Base-by-base conservation (phyloP, 106 monocot species). In the Ottelia alismoides region DNA sequence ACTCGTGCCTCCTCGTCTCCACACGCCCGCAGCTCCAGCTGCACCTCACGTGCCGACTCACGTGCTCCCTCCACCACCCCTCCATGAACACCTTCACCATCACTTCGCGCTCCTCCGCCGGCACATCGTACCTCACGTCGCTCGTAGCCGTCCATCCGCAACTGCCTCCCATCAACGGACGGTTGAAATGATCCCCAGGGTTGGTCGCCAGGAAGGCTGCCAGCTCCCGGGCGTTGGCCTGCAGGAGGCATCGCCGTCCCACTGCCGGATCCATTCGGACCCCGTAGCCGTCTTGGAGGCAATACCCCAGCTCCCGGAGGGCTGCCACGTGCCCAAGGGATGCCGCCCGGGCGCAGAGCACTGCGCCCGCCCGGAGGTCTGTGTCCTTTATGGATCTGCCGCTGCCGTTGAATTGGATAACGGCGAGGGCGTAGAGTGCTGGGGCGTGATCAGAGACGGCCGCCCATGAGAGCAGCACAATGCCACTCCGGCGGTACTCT, bases 281-380 rank as follows among this genome's bases (percentile, higher is more conserved):
- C 28, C 73, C 81, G 72, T 76, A 67, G n/a, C n/a, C n/a, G n/a
- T n/a, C n/a, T n/a, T n/a, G n/a, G n/a, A n/a, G n/a, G n/a, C n/a
- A n/a, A n/a, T 81, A 73, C 22, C 81, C 81, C 62, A 81, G 60
- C 72, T 76, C 81, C 1, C 81, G 76, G 43, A 81, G 55, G 17
- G 81, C 81, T 47, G 72, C 69, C 11, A 76, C 40, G 68, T 76
- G 69, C 25, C 76, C 76, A 0, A 81, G 52, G 10, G 22, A 45
- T 2, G 76, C 76, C 4, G 81, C 64, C 28, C 69, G 54, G 21
- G 68, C 76, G 45, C 81, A 76, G 49, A 80, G 71, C 28, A 68
- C 62, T 27, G 67, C 75, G 28, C 75, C 80, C 7, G 75, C 72
- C 16, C 64, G 71, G 30, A 70, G 68, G 59, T 80, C 72, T 45